Evolutionary conservation across 2,329 filamentous ascomycete genomes (phyloP).

Genomic region (Pseudovirgaria hyperparasitica): DNA sequence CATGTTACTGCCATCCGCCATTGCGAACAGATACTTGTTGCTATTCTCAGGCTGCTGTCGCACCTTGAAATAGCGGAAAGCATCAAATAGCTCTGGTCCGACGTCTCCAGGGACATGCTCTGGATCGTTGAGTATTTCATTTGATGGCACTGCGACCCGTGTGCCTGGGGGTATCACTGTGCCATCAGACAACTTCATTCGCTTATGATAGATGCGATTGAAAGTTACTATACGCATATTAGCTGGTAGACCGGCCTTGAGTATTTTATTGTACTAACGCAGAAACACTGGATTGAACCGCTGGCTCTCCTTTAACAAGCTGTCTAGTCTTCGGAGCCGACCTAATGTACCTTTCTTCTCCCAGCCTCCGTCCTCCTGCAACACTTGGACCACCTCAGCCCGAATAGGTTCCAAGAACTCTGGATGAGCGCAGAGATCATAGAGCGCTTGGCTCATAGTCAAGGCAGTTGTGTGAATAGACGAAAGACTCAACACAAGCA

Average conservation of each 20-base stretch:
- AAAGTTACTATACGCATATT: slow-evolving; percentile 3
- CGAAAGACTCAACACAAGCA: slow-evolving; percentile 8
- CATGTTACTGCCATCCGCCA: slow-evolving; percentile 3
- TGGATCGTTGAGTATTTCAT: slow-evolving; percentile 3
- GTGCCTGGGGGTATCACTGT: slow-evolving; percentile 2
- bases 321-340: slow-evolving; percentile 3
- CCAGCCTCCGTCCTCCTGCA: not conserved
- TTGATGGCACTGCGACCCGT: slow-evolving; percentile 4
- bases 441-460: slow-evolving; percentile 5
- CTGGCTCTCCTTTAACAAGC: slow-evolving; percentile 8
- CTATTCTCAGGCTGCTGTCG: too few relatives aligned
- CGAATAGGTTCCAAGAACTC: slow-evolving; percentile 8
- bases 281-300: slow-evolving; percentile 4
- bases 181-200: slow-evolving; percentile 2
- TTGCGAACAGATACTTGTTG: too few relatives aligned
- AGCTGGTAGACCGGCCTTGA: too few relatives aligned
- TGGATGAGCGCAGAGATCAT: slow-evolving; percentile 8
- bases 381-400: slow-evolving; percentile 3
- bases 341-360: slow-evolving; percentile 1
- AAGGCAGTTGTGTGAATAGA: slow-evolving; percentile 13
- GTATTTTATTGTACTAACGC: too few relatives aligned
- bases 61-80: slow-evolving; percentile 1
- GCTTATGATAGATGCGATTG: slow-evolving; percentile 1
- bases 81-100: slow-evolving; percentile 1
- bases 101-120: slow-evolving; percentile 1